Evolutionary conservation across 129 eudicot species (phyloP).

Genomic region (Sambucus nigra): DNA sequence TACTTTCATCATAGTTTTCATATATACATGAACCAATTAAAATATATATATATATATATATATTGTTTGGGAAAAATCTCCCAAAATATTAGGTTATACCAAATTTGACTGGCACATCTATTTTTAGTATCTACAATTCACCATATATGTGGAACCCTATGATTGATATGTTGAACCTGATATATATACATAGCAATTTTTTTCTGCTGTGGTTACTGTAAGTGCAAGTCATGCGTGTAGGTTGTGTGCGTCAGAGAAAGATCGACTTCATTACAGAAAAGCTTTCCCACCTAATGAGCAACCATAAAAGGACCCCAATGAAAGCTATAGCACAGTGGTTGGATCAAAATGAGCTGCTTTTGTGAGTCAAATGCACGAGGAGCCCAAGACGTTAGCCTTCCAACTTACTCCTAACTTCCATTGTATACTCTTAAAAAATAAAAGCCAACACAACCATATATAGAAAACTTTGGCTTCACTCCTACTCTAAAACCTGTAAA

Average conservation of each 20-base stretch:
- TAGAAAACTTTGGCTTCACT: conserved; percentile 88
- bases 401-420: conserved; percentile 22
- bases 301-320: neutral
- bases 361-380: conserved; percentile 6
- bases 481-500: conserved; percentile 50
- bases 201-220: conserved; percentile 25
- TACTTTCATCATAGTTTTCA: too few species aligned
- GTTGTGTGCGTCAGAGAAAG: conserved; percentile 5
- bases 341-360: conserved; percentile 1
- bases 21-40: too few species aligned
- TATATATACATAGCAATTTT: conserved; percentile 9
- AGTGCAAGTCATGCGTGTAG: conserved; percentile 31
- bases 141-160: neutral
- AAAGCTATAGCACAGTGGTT: conserved; percentile 11
- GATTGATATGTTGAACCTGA: conserved; percentile 23
- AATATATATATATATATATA: too few species aligned
- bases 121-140: neutral
- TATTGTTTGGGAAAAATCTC: too few species aligned
- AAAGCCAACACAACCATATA: conserved; percentile 15
- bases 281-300: conserved; percentile 22
- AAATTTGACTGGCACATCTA: too few species aligned
- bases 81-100: too few species aligned
- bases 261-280: neutral
- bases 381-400: conserved; percentile 22
- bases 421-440: neutral